Conservation (phyloP, 345 rosid species). For the Mercurialis annua region DNA sequence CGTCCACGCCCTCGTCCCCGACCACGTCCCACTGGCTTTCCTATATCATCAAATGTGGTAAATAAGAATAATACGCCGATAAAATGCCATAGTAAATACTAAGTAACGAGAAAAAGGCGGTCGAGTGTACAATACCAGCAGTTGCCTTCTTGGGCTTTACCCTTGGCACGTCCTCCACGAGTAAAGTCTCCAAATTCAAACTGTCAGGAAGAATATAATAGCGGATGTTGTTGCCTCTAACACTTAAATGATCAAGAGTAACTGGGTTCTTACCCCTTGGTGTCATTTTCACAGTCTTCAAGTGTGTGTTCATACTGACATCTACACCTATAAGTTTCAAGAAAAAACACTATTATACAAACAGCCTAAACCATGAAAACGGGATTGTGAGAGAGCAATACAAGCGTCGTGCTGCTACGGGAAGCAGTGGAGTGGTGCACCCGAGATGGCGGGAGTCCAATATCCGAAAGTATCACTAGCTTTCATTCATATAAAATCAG, state of each 20-base stretch:
- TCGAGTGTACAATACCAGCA: slow-evolving; percentile 49
- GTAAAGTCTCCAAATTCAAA: slow-evolving; percentile 86
- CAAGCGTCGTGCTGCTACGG: slow-evolving; percentile 7
- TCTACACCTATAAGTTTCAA: slow-evolving; percentile 64
- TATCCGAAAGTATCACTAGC: no score
- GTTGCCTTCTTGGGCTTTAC: slow-evolving; percentile 92
- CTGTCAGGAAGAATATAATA: slow-evolving; percentile 97
- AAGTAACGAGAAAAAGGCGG: neutral
- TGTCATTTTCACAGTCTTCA: slow-evolving; percentile 85
- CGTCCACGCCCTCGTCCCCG: slow-evolving; percentile 65
- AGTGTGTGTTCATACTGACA: slow-evolving; percentile 96
- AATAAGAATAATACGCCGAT: no score
- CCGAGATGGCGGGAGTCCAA: slow-evolving; percentile 1
- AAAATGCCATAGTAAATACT: neutral
- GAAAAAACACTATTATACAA: neutral
- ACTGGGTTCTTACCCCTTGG: slow-evolving; percentile 87
- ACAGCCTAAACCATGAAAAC: slow-evolving; percentile 12
- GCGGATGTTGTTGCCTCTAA: slow-evolving; percentile 92
- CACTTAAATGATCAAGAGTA: slow-evolving; percentile 78
- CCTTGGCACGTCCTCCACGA: slow-evolving; percentile 88
- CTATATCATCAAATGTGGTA: slow-evolving; percentile 32
- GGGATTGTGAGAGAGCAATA: slow-evolving; percentile 11
- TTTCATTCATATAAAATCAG: neutral
- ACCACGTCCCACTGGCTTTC: slow-evolving; percentile 79
- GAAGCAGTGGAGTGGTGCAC: slow-evolving; percentile 1